Conservation (phyloP, 345 rosid genomes). For the Pseudoturritis turrita region DNA sequence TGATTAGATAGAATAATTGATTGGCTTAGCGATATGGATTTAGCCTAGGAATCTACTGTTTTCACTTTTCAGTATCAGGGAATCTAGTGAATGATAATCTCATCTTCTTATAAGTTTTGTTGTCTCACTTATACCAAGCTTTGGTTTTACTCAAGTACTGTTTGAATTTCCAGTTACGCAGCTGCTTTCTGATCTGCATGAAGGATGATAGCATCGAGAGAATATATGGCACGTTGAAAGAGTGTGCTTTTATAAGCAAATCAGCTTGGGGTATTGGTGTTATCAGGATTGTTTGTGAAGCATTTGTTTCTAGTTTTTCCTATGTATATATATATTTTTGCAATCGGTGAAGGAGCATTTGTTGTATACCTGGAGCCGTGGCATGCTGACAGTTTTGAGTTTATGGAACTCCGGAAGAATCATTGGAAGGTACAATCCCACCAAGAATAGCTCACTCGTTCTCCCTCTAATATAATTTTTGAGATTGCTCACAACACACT, state of each 20-base stretch:
- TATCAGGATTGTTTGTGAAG: neutral
- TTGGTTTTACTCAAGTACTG: neutral
- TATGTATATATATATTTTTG: neutral
- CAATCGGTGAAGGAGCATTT: slow-evolving; percentile 55
- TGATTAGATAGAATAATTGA: too few species aligned
- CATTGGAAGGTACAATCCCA: slow-evolving; percentile 60
- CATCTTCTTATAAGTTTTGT: too few species aligned
- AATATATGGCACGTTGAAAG: slow-evolving; percentile 85
- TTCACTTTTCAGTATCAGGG: too few species aligned
- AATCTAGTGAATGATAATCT: too few species aligned
- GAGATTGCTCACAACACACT: neutral
- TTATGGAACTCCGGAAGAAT: slow-evolving; percentile 70
- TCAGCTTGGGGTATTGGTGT: slow-evolving; percentile 96
- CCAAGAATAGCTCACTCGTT: neutral
- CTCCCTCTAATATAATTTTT: neutral
- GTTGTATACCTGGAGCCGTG: slow-evolving; percentile 85
- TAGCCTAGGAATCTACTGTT: too few species aligned
- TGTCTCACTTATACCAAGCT: too few species aligned
- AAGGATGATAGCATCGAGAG: slow-evolving; percentile 95
- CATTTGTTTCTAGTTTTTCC: neutral
- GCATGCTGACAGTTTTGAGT: slow-evolving; percentile 75
- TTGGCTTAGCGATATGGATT: too few species aligned
- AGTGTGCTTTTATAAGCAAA: slow-evolving; percentile 92
- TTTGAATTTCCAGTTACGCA: slow-evolving; percentile 60
- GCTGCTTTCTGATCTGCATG: slow-evolving; percentile 90